These are phyloP conservation scores for Babjeviella inositovora DNA, from an alignment of 805 yeast genomes.

Conservation along the genomic window DNA sequence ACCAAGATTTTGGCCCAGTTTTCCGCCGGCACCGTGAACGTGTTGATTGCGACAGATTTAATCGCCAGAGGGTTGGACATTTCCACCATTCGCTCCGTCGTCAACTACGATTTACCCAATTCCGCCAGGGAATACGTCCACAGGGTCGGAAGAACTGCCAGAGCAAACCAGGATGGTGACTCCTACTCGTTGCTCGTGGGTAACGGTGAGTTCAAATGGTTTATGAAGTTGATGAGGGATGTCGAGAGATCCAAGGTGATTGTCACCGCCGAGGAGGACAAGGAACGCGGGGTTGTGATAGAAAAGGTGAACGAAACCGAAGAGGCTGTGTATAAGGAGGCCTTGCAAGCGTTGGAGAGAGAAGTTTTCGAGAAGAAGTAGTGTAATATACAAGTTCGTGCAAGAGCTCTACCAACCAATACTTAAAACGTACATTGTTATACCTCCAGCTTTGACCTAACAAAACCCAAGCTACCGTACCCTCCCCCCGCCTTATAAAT, in stretches of 20 bases:
- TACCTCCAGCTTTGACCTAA: no score
- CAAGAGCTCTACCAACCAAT: no score
- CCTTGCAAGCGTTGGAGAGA: constrained; percentile 24
- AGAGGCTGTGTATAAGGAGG: constrained; percentile 20
- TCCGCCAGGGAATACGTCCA: constrained; percentile 89
- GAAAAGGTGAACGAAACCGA: constrained; percentile 13
- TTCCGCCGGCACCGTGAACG: constrained; percentile 27
- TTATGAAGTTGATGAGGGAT: constrained; percentile 26
- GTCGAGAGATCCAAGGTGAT: constrained; percentile 30
- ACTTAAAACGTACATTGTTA: no score
- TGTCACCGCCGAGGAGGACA: constrained; percentile 4
- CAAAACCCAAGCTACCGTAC: no score
- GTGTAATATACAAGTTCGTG: not conserved
- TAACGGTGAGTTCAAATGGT: constrained; percentile 62
- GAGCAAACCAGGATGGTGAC: constrained; percentile 70
- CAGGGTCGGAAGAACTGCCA: constrained; percentile 92
- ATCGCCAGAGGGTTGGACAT: constrained; percentile 95
- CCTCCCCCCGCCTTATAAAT: no score
- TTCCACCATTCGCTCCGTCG: constrained; percentile 48
- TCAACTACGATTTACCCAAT: constrained; percentile 83
- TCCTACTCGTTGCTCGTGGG: constrained; percentile 68
- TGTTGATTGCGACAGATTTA: constrained; percentile 73
- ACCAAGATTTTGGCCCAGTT: constrained; percentile 44
- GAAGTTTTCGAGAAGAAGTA: constrained; percentile 16
- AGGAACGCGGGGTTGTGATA: constrained; percentile 2